Conservation (phyloP, 345 rosid genomes). For the Populus alba region DNA sequence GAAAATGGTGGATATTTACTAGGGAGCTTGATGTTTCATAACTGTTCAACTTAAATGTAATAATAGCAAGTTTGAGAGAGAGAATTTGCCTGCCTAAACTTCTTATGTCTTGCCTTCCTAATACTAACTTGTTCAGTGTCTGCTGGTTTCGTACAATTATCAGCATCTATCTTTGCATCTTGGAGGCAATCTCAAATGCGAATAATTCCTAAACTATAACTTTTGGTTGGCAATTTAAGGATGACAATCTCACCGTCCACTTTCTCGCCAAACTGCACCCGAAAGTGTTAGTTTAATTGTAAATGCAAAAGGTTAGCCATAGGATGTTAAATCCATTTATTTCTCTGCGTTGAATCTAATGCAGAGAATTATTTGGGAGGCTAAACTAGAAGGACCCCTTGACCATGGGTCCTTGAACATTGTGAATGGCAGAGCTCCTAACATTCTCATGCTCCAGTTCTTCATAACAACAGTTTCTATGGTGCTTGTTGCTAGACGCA, state of each 20-base stretch:
- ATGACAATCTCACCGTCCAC: background rate
- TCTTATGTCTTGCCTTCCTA: background rate
- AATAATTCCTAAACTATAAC: background rate
- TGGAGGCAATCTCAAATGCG: background rate
- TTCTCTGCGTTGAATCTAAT: background rate
- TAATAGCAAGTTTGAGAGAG: background rate
- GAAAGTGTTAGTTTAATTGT: background rate
- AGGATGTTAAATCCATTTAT: background rate
- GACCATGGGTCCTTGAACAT: background rate
- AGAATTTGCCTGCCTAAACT: slow-evolving; percentile 10
- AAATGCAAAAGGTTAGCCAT: background rate
- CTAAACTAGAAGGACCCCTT: background rate
- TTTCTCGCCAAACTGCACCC: background rate
- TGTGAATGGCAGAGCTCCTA: background rate
- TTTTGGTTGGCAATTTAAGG: background rate
- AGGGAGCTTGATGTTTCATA: background rate
- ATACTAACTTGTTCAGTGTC: background rate
- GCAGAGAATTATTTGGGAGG: background rate
- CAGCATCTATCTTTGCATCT: background rate
- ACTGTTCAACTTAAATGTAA: background rate
- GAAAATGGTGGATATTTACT: slow-evolving; percentile 56
- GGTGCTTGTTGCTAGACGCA: too few relatives aligned
- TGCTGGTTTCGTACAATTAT: background rate
- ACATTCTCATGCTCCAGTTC: background rate
- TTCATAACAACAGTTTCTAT: background rate